A percentile compares a stretch with the other conserved stretches of the same genome.
Evolutionary conservation across 768 basidiomycete species (phyloP).

Genomic region (Lentinula aciculospora): DNA sequence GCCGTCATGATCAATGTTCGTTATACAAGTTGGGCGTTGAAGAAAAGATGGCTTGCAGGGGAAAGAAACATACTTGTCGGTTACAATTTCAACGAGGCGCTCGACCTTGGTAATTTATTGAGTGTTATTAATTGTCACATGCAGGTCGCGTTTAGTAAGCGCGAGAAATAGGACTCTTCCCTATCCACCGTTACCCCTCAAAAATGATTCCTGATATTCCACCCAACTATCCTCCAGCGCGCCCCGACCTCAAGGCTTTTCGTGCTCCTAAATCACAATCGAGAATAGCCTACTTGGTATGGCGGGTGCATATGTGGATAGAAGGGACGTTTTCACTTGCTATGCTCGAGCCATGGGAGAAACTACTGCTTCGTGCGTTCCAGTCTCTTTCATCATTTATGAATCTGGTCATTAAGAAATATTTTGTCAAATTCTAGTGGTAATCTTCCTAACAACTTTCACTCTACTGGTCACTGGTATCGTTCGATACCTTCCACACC

Average conservation of each 20-base stretch:
- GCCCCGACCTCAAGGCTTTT: constrained; percentile 12
- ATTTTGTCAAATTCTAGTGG: constrained; percentile 24
- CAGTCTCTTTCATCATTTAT: constrained; percentile 2
- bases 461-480: constrained; percentile 45
- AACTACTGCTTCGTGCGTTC: constrained; percentile 49
- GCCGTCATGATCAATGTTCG: too few species aligned
- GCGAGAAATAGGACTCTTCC: neutral
- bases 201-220: constrained; percentile 7
- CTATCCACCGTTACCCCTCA: neutral
- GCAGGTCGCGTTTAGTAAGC: too few species aligned
- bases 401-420: neutral
- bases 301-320: constrained; percentile 50
- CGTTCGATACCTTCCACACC: constrained; percentile 53
- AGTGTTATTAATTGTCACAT: too few species aligned
- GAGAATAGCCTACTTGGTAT: constrained; percentile 24
- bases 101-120: too few species aligned
- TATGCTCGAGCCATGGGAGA: constrained; percentile 69
- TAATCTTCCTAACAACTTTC: constrained; percentile 30
- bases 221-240: neutral
- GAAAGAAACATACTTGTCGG: too few species aligned
- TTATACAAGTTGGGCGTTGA: too few species aligned
- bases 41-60: too few species aligned
- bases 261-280: constrained; percentile 12
- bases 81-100: too few species aligned
- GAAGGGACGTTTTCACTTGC: constrained; percentile 56